A percentile compares a stretch with the other conserved stretches of the same genome.
phyloP scores from a whole-genome alignment of 805 yeast genomes.

The Suhomyces tanzawaensis region DNA sequence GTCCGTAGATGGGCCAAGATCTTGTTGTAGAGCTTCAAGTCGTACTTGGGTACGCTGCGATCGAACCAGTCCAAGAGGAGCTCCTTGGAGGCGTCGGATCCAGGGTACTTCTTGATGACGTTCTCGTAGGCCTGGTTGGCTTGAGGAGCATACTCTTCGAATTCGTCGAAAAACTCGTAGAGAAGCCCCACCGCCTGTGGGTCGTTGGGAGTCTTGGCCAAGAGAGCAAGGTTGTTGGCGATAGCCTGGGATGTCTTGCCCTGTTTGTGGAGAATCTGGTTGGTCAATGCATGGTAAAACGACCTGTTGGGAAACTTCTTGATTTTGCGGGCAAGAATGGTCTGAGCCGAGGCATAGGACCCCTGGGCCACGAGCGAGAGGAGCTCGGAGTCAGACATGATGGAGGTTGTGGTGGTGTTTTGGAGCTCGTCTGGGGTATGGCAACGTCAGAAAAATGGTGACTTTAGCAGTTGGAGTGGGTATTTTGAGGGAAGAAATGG shows the following conservation, averaged over 20 bases:
- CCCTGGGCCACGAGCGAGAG: constrained; percentile 50
- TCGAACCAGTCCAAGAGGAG: constrained; percentile 58
- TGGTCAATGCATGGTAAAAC: constrained; percentile 49
- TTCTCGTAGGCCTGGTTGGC: constrained; percentile 53
- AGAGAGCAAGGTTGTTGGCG: constrained; percentile 25
- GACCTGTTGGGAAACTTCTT: constrained; percentile 56
- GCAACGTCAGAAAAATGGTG: no score
- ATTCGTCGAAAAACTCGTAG: constrained; percentile 38
- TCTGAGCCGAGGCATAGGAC: constrained; percentile 52
- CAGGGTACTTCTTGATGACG: constrained; percentile 56
- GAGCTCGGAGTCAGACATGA: constrained; percentile 24
- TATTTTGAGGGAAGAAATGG: no score
- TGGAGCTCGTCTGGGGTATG: neutral
- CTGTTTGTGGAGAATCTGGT: constrained; percentile 30
- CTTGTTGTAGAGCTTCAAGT: constrained; percentile 53
- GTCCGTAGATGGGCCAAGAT: constrained; percentile 43
- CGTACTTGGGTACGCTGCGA: constrained; percentile 44
- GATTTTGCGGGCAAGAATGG: constrained; percentile 46
- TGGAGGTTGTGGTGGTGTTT: neutral
- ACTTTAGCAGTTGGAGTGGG: no score
- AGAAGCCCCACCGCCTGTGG: constrained; percentile 49
- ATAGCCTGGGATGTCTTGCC: constrained; percentile 35
- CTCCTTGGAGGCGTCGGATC: constrained; percentile 33
- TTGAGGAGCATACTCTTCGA: constrained; percentile 22
- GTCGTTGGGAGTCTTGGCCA: constrained; percentile 50